These are phyloP conservation scores for Tricholoma flavovirens DNA, from an alignment of 768 basidiomycete genomes.

Conservation along the genomic window DNA sequence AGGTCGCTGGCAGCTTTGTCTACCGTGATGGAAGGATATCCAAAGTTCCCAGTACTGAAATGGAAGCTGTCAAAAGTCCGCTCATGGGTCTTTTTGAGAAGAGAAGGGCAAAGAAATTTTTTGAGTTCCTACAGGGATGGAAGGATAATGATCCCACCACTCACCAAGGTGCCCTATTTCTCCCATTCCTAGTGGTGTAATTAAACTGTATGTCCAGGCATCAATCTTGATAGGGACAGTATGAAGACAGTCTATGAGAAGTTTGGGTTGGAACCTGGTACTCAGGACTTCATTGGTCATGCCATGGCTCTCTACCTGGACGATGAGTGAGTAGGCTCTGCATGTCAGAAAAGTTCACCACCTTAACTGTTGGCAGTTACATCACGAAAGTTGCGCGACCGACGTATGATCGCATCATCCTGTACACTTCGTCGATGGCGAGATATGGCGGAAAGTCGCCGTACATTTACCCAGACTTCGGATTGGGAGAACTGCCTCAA, in stretches of 20 bases:
- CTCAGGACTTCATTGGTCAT: conserved; percentile 98
- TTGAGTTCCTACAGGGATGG: conserved; percentile 94
- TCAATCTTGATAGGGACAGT: conserved; percentile 83
- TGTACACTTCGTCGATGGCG: conserved; percentile 98
- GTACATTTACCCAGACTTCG: conserved; percentile 98
- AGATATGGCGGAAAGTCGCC: conserved; percentile 95
- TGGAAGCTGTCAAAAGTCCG: conserved; percentile 92
- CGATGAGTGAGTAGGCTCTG: conserved; percentile 69
- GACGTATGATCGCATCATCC: conserved; percentile 89
- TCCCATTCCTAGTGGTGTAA: background rate
- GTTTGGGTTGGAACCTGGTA: conserved; percentile 94
- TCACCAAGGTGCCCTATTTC: conserved; percentile 67
- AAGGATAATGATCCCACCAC: conserved; percentile 93
- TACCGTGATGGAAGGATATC: conserved; percentile 95
- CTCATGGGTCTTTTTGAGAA: conserved; percentile 99
- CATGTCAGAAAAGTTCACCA: background rate
- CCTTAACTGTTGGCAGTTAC: conserved; percentile 51
- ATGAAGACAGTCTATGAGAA: conserved; percentile 97
- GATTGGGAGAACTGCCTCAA: conserved; percentile 97
- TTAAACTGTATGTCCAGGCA: conserved; percentile 39
- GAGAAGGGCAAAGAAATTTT: conserved; percentile 96
- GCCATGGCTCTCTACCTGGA: conserved; percentile 98
- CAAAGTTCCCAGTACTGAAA: conserved; percentile 96
- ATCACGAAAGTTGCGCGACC: conserved; percentile 87
- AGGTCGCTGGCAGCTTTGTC: conserved; percentile 97